Evolutionary conservation across 257 asterid species (phyloP), one percentile per base, ranked within the genome.

Genomic region (Nyctanthes arbortristis): DNA sequence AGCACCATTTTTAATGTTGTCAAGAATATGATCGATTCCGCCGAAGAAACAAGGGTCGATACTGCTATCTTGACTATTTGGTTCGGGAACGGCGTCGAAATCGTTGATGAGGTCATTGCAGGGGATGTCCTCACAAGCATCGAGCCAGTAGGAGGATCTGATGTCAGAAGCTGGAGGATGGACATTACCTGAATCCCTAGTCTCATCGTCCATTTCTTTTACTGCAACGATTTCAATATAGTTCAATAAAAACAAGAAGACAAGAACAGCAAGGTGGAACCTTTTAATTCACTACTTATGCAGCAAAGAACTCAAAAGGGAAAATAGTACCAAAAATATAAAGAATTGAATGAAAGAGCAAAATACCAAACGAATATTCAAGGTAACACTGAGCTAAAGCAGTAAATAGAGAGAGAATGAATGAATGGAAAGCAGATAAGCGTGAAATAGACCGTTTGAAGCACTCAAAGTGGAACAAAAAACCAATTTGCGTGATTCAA

Each of bases 381-480:
- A 52, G 29, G 30, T 52, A 52, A 52, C 4, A 52, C 59, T 11
- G 56, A 22, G 45, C 59, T 28, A 52, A 27, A 45, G 34, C 27
- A 43, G 59, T 60, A 34, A 59, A 63, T 40, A 52, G 75, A 54
- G 75, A 57, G 65, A 71, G 63, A 62, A 66, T 73, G 82, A 73
- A 82, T 79, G 91, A 76, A 84, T 37, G 68, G 85, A 84, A 62
- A 82, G 96, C 96, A 91, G 96, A 88, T 78, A 82, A 85, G 96
- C 97, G 96, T 88, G 76, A 84, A 81, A 91, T 88, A 91, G 96
- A 91, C 97, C 96, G 93, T 84, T 86, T 79, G 90, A 83, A 86
- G 78, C 95, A 88, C 92, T 85, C 91, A 81, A 78, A 36, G n/a
- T 37, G 39, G 49, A 29, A 10, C 29, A 65, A 69, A 73, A 45